phyloP scores from a whole-genome alignment of 306 rosid species.

The Corylus avellana region DNA sequence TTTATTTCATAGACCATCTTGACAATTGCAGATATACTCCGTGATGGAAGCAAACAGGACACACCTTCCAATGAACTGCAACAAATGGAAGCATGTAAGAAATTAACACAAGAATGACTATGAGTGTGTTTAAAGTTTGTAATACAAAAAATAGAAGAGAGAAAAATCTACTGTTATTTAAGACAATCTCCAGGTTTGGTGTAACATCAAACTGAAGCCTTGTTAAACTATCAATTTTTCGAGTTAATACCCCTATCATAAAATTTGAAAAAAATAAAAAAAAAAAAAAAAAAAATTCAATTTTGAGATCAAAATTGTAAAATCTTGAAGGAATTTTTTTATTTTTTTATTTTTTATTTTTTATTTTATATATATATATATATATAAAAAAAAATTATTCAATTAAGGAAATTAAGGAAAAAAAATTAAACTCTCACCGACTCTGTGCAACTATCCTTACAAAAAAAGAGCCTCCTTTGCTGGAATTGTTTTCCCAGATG shows the following conservation, averaged over 20 bases:
- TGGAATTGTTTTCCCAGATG: no score
- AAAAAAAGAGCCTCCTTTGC: no score
- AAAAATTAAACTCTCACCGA: no score
- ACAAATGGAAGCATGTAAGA: slow-evolving; percentile 2
- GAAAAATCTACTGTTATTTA: neutral
- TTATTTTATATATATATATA: no score
- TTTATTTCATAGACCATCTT: slow-evolving; percentile 67
- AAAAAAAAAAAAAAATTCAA: no score
- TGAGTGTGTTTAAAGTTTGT: neutral
- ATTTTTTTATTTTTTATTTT: no score
- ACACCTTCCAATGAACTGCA: slow-evolving; percentile 32
- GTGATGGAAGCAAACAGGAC: slow-evolving; percentile 15
- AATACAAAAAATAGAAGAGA: neutral
- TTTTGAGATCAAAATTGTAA: no score
- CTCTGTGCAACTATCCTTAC: no score
- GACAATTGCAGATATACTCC: slow-evolving; percentile 20
- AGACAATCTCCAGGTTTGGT: neutral
- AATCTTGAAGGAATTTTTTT: no score
- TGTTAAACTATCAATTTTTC: neutral
- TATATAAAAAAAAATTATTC: no score
- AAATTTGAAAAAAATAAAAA: no score
- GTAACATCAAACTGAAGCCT: neutral
- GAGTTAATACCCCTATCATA: neutral
- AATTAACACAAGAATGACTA: neutral
- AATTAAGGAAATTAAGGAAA: no score